phyloP scores from a whole-genome alignment of 345 rosid species.

The Isatis tinctoria region DNA sequence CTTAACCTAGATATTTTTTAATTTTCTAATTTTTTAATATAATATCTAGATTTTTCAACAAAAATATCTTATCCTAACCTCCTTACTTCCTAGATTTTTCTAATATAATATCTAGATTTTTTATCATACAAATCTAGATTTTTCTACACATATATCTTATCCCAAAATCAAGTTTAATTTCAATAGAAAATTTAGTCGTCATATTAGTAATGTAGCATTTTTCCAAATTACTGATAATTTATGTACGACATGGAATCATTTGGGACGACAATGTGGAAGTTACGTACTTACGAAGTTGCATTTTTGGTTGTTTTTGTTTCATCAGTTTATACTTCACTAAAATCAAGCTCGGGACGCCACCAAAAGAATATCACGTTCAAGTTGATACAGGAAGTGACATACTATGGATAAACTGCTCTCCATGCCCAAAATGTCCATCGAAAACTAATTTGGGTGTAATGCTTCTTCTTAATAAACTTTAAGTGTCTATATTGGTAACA shows the following conservation, averaged over 20 bases:
- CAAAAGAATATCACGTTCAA: slow-evolving; percentile 77
- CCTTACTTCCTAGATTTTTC: too few relatives aligned
- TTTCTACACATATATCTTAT: too few relatives aligned
- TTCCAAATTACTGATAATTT: not conserved
- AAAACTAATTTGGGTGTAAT: slow-evolving; percentile 73
- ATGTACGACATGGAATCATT: not conserved
- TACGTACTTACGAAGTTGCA: slow-evolving; percentile 16
- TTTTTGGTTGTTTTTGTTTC: slow-evolving; percentile 27
- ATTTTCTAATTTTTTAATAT: too few relatives aligned
- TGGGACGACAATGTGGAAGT: not conserved
- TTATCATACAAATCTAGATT: too few relatives aligned
- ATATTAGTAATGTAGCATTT: too few relatives aligned
- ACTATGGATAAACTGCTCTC: slow-evolving; percentile 80
- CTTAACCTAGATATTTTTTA: too few relatives aligned
- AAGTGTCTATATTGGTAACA: not conserved
- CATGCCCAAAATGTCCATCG: slow-evolving; percentile 62
- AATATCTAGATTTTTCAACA: too few relatives aligned
- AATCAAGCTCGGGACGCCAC: slow-evolving; percentile 67
- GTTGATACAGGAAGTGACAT: slow-evolving; percentile 94
- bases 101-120: too few relatives aligned
- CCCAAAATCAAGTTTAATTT: too few relatives aligned
- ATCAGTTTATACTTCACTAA: slow-evolving; percentile 75
- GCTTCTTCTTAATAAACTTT: slow-evolving; percentile 16
- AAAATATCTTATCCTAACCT: too few relatives aligned
- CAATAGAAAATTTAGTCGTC: too few relatives aligned